These are phyloP conservation scores for Teratosphaeria viscida DNA, from an alignment of 2,329 filamentous ascomycete genomes.

Conservation along the genomic window DNA sequence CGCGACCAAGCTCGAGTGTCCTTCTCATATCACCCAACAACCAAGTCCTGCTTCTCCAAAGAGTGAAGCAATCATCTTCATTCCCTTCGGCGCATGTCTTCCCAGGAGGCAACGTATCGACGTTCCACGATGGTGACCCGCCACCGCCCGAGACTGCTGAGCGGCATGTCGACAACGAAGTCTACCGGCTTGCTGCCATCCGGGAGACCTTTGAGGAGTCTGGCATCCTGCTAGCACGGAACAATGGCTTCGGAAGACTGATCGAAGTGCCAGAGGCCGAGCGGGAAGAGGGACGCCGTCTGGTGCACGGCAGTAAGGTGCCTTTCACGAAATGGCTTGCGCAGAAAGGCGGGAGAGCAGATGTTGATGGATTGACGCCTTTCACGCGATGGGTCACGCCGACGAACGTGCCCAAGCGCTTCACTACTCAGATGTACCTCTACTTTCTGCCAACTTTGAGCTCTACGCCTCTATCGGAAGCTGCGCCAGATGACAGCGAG, in stretches of 20 bases:
- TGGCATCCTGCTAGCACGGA: slow-evolving; percentile 66
- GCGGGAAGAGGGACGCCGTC: slow-evolving; percentile 54
- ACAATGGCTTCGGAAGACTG: slow-evolving; percentile 42
- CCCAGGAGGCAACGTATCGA: slow-evolving; percentile 75
- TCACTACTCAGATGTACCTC: slow-evolving; percentile 94
- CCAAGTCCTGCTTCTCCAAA: slow-evolving; percentile 76
- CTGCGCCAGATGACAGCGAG: slow-evolving; percentile 16
- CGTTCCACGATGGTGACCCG: slow-evolving; percentile 60
- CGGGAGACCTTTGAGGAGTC: slow-evolving; percentile 93
- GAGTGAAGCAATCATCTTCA: slow-evolving; percentile 69
- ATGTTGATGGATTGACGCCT: slow-evolving; percentile 60
- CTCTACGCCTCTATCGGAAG: slow-evolving; percentile 24
- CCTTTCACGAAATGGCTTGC: slow-evolving; percentile 58
- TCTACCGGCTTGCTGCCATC: slow-evolving; percentile 74
- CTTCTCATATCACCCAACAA: slow-evolving; percentile 78
- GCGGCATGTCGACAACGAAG: slow-evolving; percentile 58
- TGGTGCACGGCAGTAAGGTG: slow-evolving; percentile 56
- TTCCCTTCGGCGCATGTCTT: slow-evolving; percentile 94
- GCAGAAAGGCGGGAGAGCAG: slow-evolving; percentile 48
- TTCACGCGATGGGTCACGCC: slow-evolving; percentile 94
- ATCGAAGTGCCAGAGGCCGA: slow-evolving; percentile 51
- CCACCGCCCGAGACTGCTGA: slow-evolving; percentile 40
- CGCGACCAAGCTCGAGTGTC: slow-evolving; percentile 61
- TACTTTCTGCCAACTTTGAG: slow-evolving; percentile 61
- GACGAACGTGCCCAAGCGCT: slow-evolving; percentile 58